Base-by-base conservation (phyloP, 2,329 filamentous ascomycete genomes). In the Colletotrichum truncatum region DNA sequence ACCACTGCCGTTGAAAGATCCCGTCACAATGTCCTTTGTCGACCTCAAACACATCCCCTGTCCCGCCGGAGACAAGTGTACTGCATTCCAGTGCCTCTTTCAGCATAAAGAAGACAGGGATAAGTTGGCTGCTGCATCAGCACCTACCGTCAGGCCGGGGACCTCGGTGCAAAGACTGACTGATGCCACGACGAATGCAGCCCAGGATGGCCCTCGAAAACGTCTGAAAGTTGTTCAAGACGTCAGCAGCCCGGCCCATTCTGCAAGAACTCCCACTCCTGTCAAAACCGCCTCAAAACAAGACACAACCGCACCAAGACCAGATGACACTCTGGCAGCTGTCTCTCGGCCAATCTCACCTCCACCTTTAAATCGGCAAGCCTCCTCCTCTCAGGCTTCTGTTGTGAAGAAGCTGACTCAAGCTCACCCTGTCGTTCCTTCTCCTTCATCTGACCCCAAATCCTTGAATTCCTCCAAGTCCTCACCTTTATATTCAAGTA, bases 1-100 rank as follows among this genome's bases (percentile, higher is more conserved):
- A 48, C 23, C 48, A 32, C n/a, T 38, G 23, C 39, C 30, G 38
- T 49, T 45, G 58, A 53, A 45, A 62, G 52, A 30, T 64, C 45
- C 23, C 23, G 28, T 55, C 63, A 30, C 52, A 58, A 71, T 72
- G 62, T 66, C 69, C 34, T 64, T 70, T 26, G 58, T 66, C 25
- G 56, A 62, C 48, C 81, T 85, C 67, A 85, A 84, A 69, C 80
- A 79, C 64, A 80, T 86, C 49, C 81, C 82, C 9, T 86, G 84
- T 68, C 84, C 84, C 6, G 82, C 81, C 18, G 83, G 83, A 53
- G 76, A 79, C 48, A 74, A 66, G 3, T 86, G 84, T 70, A 82
- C 78, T 8, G 82, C 83, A 14, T 84, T 84, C 69, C 77, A 81
- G 65, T 86, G 84, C 69, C 78, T 85, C 38, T 86, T 86, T 69